Evolutionary conservation across 2,329 filamentous ascomycete species (phyloP), one percentile per base, ranked within the genome.

Genomic region (Colletotrichum brevisporum): DNA sequence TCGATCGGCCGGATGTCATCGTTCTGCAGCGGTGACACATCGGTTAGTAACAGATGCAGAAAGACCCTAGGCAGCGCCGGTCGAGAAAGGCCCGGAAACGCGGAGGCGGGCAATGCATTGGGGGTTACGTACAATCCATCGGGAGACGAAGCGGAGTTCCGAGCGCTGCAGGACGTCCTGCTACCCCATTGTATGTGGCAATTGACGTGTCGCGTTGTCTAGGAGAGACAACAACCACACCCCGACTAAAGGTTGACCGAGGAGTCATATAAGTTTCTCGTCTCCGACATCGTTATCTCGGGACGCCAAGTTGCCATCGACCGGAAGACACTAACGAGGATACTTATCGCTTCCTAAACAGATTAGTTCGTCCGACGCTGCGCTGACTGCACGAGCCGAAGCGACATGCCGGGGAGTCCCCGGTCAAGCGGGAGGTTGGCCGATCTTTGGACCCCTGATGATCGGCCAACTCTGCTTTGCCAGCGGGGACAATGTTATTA

Each of bases 1-100:
- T 84, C 83, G 31, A 85, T 80, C 10, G 84, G 85, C 3, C 83
- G 82, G 64, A 86, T 84, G 72, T 87, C 85, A 70, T 86, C 80
- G 73, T 87, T 87, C 80, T 82, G 48, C 16, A 15, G 41, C 6
- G 18, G 15, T 31, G 13, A 26, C 31, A 55, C 21, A 16, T 55
- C 45, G 57, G n/a, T 47, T 26, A 58, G 12, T 6, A n/a, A 21
- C 13, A 18, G 24, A 24, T 24, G 48, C 39, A n/a, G 16, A n/a
- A 10, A 60, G 8, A 6, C 31, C 31, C 31, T 1, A 10, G 6
- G 5, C 31, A 8, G 31, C 31, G 31, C 31, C 31, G 27, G 6
- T 65, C 60, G 60, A 5, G 43, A n/a, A 10, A 9, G 2, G n/a
- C 1, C 26, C 13, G 6, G 24, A 41, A 41, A 63, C n/a, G 52